phyloP scores from a whole-genome alignment of 192 early-diverging fungal genomes.

The Radiomyces spectabilis region DNA sequence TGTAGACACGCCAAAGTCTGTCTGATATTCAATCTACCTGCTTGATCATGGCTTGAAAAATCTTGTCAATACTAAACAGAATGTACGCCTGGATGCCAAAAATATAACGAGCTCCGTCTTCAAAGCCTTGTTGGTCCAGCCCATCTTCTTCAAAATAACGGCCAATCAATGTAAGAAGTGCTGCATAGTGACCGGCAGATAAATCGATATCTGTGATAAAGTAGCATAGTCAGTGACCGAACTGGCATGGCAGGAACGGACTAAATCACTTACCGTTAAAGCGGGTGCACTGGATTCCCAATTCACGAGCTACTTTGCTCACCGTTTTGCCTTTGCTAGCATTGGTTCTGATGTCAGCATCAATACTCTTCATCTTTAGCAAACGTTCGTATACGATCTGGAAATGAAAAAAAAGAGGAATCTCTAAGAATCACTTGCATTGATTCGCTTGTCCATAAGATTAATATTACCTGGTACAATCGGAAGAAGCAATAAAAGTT shows the following conservation, averaged over 20 bases:
- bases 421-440: not conserved
- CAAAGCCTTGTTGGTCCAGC: slow-evolving; percentile 76
- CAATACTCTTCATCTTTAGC: slow-evolving; percentile 68
- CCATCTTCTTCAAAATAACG: slow-evolving; percentile 73
- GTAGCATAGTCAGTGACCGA: not conserved
- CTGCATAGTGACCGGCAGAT: slow-evolving; percentile 60
- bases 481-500: slow-evolving; percentile 86
- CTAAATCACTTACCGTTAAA: slow-evolving; percentile 30
- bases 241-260: not conserved
- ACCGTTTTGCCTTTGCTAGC: slow-evolving; percentile 34
- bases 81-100: slow-evolving; percentile 86
- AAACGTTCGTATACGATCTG: slow-evolving; percentile 82
- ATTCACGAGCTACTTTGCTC: slow-evolving; percentile 49
- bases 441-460: not conserved
- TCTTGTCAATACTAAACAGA: slow-evolving; percentile 85
- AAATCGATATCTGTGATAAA: slow-evolving; percentile 42
- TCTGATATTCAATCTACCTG: slow-evolving; percentile 17
- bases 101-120: slow-evolving; percentile 78
- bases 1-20: too few relatives aligned
- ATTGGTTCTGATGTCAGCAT: slow-evolving; percentile 43
- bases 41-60: slow-evolving; percentile 74
- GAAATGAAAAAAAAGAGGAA: slow-evolving; percentile 17
- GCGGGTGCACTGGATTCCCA: slow-evolving; percentile 37
- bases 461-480: slow-evolving; percentile 60
- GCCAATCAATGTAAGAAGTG: slow-evolving; percentile 66